Evolutionary conservation across 2,329 filamentous ascomycete genomes (phyloP), one percentile per base, ranked within the genome.

Genomic region (Calonectria pteridis): DNA sequence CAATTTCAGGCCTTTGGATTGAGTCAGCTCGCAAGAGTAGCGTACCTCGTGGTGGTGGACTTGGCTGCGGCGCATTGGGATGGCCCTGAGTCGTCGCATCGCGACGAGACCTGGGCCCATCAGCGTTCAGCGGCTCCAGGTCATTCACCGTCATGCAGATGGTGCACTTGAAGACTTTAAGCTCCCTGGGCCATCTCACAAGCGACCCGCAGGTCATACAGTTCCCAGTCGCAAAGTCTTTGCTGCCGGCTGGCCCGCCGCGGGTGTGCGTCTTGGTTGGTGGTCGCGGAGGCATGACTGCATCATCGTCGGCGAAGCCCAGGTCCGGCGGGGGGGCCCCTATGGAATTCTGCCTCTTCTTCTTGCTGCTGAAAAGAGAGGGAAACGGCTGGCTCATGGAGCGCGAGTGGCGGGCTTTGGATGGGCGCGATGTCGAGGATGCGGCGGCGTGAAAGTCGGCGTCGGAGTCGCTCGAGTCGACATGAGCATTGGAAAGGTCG

Each of bases 61-160:
- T 58, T 33, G 67, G 46, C 35, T 74, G 72, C 20, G 77, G 66
- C 29, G 63, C 49, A 40, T 53, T 62, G 20, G 71, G 31, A 20
- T 74, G 59, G n/a, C 63, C 73, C 64, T 76, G 73, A 28, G 65
- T 76, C 23, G 65, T 76, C 23, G 75, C 69, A 55, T 82, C 82
- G 46, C 77, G 77, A 23, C 79, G 77, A 58, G 70, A 72, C 58
- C 72, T 78, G 7, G 74, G 73, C n/a, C 75, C 73, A 53, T 74
- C 78, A 33, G 69, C 69, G 6, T 75, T 73, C 46, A 75, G 72
- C 16, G 82, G 80, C 37, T 81, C 82, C 67, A 98, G 84, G 82
- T 98, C 95, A 82, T 97, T 98, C 81, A 98, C 92, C 23, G 94
- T 97, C 79, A 94, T 86, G 83, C 95, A 98, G 69, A 94, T 93